Percentiles rank a stretch among this genome's conserved stretches.
phyloP scores from a whole-genome alignment of 257 asterid species.

The Cruciata laevipes region DNA sequence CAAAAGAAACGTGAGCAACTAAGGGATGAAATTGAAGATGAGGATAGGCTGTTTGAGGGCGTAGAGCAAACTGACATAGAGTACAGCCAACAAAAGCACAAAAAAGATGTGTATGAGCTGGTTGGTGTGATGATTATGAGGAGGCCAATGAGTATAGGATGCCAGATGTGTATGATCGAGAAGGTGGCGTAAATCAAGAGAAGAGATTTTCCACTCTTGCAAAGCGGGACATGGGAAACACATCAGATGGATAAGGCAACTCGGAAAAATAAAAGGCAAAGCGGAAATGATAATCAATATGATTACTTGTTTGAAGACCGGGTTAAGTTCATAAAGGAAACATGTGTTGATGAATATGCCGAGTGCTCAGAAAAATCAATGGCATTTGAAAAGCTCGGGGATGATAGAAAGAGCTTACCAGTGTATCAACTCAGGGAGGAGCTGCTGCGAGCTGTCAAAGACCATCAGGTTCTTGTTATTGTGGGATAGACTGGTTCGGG shows the following conservation, averaged over 20 bases:
- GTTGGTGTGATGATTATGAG: slow-evolving; percentile 47
- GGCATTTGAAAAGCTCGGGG: slow-evolving; percentile 16
- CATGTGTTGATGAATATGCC: slow-evolving; percentile 39
- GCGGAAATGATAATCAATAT: slow-evolving; percentile 36
- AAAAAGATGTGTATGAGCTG: slow-evolving; percentile 56
- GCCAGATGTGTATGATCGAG: slow-evolving; percentile 59
- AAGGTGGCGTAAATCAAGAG: slow-evolving; percentile 45
- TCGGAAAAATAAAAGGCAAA: slow-evolving; percentile 44
- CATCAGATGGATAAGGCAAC: slow-evolving; percentile 79
- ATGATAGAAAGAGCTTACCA: slow-evolving; percentile 3
- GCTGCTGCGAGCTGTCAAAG: slow-evolving; percentile 51
- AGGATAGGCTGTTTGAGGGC: slow-evolving; percentile 57
- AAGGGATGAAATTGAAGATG: slow-evolving; percentile 73
- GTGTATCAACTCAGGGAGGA: slow-evolving; percentile 42
- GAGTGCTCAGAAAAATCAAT: slow-evolving; percentile 27
- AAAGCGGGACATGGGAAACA: slow-evolving; percentile 75
- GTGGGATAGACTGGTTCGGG: slow-evolving; percentile 96
- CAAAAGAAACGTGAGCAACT: slow-evolving; percentile 65
- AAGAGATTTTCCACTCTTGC: slow-evolving; percentile 34
- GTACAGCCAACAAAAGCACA: slow-evolving; percentile 38
- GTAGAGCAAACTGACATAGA: slow-evolving; percentile 22
- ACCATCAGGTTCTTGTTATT: slow-evolving; percentile 78
- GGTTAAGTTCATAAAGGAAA: slow-evolving; percentile 58
- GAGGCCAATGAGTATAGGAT: slow-evolving; percentile 49
- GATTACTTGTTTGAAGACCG: slow-evolving; percentile 71